phyloP scores from a whole-genome alignment of 2,329 filamentous ascomycete species.

The Dactylonectria estremocensis region DNA sequence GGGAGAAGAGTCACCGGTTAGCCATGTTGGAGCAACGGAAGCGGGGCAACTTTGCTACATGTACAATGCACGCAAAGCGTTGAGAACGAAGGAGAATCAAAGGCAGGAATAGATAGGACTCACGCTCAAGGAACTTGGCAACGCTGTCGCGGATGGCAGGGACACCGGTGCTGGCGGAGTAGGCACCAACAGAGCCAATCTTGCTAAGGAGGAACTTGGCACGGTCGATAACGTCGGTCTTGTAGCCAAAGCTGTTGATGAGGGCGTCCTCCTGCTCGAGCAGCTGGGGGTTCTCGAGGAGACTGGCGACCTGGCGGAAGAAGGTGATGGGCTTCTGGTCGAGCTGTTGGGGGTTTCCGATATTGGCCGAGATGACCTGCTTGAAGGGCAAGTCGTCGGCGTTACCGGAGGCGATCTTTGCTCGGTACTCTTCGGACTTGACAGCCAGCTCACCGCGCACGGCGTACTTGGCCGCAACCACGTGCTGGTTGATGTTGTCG shows the following conservation, averaged over 20 bases:
- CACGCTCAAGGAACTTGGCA: conserved; percentile 92
- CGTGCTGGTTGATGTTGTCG: conserved; percentile 93
- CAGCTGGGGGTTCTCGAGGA: conserved; percentile 90
- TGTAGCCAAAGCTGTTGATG: conserved; percentile 83
- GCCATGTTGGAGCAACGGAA: conserved; percentile 18
- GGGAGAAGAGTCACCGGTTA: conserved; percentile 25
- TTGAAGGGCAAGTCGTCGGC: conserved; percentile 80
- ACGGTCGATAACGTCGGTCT: conserved; percentile 88
- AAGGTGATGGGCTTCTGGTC: conserved; percentile 99
- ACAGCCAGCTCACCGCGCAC: conserved; percentile 96
- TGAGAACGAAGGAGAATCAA: background rate
- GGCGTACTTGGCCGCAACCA: conserved; percentile 92
- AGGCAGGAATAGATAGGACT: conserved; percentile 48
- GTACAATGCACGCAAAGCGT: background rate
- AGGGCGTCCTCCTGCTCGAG: conserved; percentile 89
- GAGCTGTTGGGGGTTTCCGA: conserved; percentile 98
- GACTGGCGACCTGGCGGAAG: conserved; percentile 95
- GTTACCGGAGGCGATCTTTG: conserved; percentile 74
- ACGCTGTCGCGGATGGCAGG: conserved; percentile 90
- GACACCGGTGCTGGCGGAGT: conserved; percentile 93
- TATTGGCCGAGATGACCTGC: conserved; percentile 96
- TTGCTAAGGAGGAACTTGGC: conserved; percentile 86
- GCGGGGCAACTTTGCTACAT: conserved; percentile 3
- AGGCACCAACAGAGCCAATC: conserved; percentile 93
- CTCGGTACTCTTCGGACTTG: conserved; percentile 92